Evolutionary conservation across 495 filamentous ascomycete genomes (phyloP), one percentile per base, ranked within the genome.

Genomic region (Hyaloscypha hepaticicola): DNA sequence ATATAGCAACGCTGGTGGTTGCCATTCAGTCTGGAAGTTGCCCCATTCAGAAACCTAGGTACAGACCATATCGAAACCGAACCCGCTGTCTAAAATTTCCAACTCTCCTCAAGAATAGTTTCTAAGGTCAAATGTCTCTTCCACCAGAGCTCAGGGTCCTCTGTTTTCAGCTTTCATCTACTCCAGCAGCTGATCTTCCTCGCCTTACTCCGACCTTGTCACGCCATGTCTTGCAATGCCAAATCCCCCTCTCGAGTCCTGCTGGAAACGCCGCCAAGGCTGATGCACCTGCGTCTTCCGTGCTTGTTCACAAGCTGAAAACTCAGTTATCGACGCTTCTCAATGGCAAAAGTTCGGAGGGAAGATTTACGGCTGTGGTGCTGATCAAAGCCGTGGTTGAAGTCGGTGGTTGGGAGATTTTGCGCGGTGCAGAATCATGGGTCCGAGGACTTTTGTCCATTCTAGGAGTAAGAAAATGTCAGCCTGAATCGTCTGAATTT

Each of bases 321-420:
- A 92, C 89, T 24, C 86, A 90, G 58, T 78, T 97, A 65, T 87
- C 86, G 16, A 84, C 88, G 6, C 77, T 96, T 55, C 74, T 96
- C 56, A 87, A 88, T 68, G 91, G 92, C 62, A 87, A 86, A 66
- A 89, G 72, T 38, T 65, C 81, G 5, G 83, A 93, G 65, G 89
- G 86, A 38, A 87, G 91, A 70, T 96, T 91, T 80, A 81, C 87
- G 11, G 91, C 85, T 0, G 85, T 90, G 33, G 85, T 89, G 26
- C 74, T 97, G 57, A 81, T 92, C 68, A 96, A 96, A 76, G 82
- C 87, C n/a, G 79, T 86, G 16, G 78, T 96, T 58, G 92, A 96
- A 70, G 83, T 86, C 48, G 91, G 93, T 26, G 90, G 90, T 62
- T 90, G 87, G 86, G 89, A 93, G 64, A 80, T 88, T 53, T 76